Evolutionary conservation across 2,329 filamentous ascomycete genomes (phyloP).

Genomic region (Epichloe typhina): DNA sequence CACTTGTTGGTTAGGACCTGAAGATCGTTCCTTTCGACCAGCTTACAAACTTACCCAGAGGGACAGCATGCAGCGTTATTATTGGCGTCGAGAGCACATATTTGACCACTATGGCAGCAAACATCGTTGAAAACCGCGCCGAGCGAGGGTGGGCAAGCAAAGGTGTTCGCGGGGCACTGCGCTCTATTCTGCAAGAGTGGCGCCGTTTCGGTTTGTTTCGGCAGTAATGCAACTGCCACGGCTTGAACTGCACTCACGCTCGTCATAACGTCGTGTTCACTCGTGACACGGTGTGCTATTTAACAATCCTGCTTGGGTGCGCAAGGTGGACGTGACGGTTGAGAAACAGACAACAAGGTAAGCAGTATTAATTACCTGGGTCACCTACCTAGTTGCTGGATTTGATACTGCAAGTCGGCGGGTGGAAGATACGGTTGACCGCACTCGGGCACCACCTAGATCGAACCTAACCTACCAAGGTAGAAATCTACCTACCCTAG

Average conservation of each 20-base stretch:
- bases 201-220: slow-evolving; percentile 11
- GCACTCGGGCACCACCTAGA: background rate
- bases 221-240: slow-evolving; percentile 3
- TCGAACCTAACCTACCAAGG: no score
- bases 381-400: no score
- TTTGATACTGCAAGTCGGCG: background rate
- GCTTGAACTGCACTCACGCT: background rate
- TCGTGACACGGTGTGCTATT: background rate
- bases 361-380: no score
- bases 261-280: background rate
- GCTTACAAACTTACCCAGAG: slow-evolving; percentile 27
- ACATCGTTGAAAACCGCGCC: slow-evolving; percentile 33
- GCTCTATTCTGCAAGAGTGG: slow-evolving; percentile 14
- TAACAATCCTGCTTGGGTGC: background rate
- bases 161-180: slow-evolving; percentile 36
- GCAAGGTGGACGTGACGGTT: background rate
- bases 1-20: background rate
- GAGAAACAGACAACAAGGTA: background rate
- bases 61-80: slow-evolving; percentile 42
- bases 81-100: slow-evolving; percentile 35
- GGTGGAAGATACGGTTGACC: background rate
- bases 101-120: slow-evolving; percentile 38
- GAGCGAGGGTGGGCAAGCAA: slow-evolving; percentile 33
- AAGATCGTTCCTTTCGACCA: background rate
- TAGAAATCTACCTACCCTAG: no score